Evolutionary conservation across 495 filamentous ascomycete genomes (phyloP).

Genomic region (Tuber magnatum): DNA sequence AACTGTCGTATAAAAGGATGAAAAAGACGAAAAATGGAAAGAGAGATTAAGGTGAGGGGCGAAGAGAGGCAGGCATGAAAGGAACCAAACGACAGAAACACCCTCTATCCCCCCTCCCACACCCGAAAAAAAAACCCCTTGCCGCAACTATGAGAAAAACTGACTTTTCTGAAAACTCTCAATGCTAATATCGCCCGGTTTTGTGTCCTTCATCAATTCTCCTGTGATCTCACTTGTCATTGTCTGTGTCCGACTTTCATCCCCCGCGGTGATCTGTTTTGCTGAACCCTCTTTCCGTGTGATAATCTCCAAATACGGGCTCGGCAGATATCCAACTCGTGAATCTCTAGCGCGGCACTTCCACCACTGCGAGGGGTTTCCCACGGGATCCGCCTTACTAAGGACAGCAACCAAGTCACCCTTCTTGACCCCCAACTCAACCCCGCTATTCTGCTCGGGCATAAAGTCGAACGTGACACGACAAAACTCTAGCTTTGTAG

Average conservation of each 20-base stretch:
- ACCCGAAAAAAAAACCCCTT: background rate
- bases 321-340: conserved; percentile 80
- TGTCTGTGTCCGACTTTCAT: conserved; percentile 41
- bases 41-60: conserved; percentile 15
- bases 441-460: conserved; percentile 61
- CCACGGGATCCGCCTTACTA: conserved; percentile 79
- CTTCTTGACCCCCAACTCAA: conserved; percentile 88
- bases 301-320: conserved; percentile 79
- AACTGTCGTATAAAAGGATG: background rate
- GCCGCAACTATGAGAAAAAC: conserved; percentile 54
- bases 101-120: conserved; percentile 8
- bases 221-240: conserved; percentile 45
- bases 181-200: conserved; percentile 60
- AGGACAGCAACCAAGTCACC: conserved; percentile 93
- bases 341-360: conserved; percentile 87
- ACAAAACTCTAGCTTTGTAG: conserved; percentile 87
- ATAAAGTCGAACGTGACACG: conserved; percentile 89
- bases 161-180: conserved; percentile 89
- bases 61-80: conserved; percentile 14
- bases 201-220: conserved; percentile 54
- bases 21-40: conserved; percentile 5
- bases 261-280: conserved; percentile 47
- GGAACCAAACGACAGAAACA: conserved; percentile 16
- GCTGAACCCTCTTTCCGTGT: conserved; percentile 56
- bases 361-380: conserved; percentile 95